These are phyloP conservation scores for Solanum chilense DNA, from an alignment of 257 asterid species.

Conservation along the genomic window DNA sequence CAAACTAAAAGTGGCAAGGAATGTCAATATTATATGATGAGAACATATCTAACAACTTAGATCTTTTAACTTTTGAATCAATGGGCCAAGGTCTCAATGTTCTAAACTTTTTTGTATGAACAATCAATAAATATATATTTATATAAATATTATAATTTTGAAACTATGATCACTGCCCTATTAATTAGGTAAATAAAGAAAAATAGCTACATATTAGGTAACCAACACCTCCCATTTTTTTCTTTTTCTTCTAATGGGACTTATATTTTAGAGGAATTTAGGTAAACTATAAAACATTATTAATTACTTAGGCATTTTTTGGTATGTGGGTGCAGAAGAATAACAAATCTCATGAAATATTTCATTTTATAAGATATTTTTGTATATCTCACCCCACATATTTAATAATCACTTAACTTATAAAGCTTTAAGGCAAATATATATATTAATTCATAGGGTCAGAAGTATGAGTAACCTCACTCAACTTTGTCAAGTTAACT, in stretches of 20 bases:
- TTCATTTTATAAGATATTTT: neutral
- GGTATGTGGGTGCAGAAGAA: neutral
- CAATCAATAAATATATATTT: neutral
- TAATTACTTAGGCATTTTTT: neutral
- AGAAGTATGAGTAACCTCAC: neutral
- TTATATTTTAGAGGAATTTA: neutral
- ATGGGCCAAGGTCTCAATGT: neutral
- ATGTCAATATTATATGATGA: neutral
- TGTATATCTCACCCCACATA: neutral
- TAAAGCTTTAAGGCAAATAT: neutral
- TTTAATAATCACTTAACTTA: neutral
- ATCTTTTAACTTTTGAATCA: neutral
- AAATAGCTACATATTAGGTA: neutral
- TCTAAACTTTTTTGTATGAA: neutral
- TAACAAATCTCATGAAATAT: neutral
- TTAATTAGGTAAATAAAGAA: neutral
- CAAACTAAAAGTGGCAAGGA: neutral
- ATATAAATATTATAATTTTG: neutral
- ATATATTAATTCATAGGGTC: neutral
- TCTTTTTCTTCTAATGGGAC: neutral
- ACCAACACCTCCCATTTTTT: neutral
- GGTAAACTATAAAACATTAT: neutral
- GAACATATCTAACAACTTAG: neutral
- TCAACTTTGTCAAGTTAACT: neutral
- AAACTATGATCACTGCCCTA: neutral